A percentile compares a stretch with the other conserved stretches of the same genome.
These are phyloP conservation scores for Postia placenta DNA, from an alignment of 768 basidiomycete genomes.

Conservation along the genomic window DNA sequence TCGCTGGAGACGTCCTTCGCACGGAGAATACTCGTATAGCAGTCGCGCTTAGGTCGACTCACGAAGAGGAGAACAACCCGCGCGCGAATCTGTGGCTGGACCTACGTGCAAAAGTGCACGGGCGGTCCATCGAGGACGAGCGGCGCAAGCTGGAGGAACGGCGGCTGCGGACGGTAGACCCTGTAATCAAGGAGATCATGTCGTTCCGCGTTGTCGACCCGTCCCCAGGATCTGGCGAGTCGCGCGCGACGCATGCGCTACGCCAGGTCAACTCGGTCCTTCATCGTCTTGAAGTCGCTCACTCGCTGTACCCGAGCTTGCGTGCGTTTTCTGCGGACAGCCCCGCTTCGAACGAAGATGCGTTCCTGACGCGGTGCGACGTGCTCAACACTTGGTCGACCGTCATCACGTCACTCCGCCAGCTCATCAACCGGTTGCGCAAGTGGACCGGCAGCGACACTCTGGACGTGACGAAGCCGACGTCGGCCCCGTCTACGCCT, in stretches of 20 bases:
- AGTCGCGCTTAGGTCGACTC: conserved; percentile 62
- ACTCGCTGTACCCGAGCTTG: conserved; percentile 81
- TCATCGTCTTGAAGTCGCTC: conserved; percentile 71
- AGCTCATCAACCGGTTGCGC: conserved; percentile 73
- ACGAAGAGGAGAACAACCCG: conserved; percentile 62
- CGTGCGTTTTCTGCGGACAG: conserved; percentile 79
- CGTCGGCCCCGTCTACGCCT: conserved; percentile 48
- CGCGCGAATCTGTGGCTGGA: conserved; percentile 83
- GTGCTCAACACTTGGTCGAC: conserved; percentile 90
- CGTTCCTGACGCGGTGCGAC: conserved; percentile 80
- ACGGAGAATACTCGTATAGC: conserved; percentile 93
- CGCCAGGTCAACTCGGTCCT: conserved; percentile 62
- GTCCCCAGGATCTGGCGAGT: conserved; percentile 27
- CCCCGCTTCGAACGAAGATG: conserved; percentile 53
- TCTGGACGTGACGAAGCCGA: conserved; percentile 80
- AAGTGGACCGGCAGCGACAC: conserved; percentile 94
- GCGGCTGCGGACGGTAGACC: conserved; percentile 72
- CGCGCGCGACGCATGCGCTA: conserved; percentile 40
- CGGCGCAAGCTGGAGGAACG: conserved; percentile 76
- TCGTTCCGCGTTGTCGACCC: conserved; percentile 58
- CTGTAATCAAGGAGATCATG: conserved; percentile 78
- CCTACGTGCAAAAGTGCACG: conserved; percentile 80
- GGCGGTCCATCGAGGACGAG: conserved; percentile 78
- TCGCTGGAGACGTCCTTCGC: conserved; percentile 90
- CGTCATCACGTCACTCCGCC: conserved; percentile 78